Evolutionary conservation across 75 land plant genomes (phyloP).

Genomic region (Larix kaempferi): DNA sequence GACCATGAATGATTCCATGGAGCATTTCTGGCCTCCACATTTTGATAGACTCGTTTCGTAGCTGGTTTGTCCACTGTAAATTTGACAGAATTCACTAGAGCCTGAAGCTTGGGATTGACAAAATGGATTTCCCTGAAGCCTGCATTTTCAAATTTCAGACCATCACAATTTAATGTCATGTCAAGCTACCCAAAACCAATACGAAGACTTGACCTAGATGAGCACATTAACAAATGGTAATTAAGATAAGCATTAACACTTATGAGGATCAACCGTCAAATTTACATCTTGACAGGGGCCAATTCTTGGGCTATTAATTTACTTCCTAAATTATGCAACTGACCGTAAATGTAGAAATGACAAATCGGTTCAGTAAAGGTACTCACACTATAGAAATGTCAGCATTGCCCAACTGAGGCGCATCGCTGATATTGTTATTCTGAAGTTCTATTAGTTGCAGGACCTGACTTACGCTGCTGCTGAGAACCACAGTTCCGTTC

Average conservation of each 20-base stretch:
- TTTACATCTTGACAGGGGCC: too few relatives aligned
- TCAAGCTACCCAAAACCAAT: neutral
- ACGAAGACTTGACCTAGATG: too few relatives aligned
- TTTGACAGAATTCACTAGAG: constrained; percentile 40
- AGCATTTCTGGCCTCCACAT: constrained; percentile 37
- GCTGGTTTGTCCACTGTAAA: constrained; percentile 13
- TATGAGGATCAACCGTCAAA: too few relatives aligned
- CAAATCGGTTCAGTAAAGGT: neutral
- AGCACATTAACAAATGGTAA: too few relatives aligned
- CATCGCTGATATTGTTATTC: constrained; percentile 36
- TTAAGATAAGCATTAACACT: too few relatives aligned
- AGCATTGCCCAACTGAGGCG: constrained; percentile 19
- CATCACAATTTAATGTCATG: neutral
- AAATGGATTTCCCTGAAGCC: constrained; percentile 62
- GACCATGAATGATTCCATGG: constrained; percentile 26
- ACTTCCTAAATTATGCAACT: too few relatives aligned
- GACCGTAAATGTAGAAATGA: neutral
- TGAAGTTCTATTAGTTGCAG: constrained; percentile 46
- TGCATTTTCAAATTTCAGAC: constrained; percentile 11
- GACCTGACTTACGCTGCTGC: constrained; percentile 20
- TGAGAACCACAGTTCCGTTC: constrained; percentile 41
- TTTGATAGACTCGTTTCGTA: constrained; percentile 56
- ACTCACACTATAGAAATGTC: constrained; percentile 40
- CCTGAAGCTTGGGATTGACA: constrained; percentile 20
- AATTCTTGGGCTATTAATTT: too few relatives aligned